These are phyloP conservation scores for Coix lacrymajobi DNA, from an alignment of 176 grass and related monocot species.

Conservation along the genomic window DNA sequence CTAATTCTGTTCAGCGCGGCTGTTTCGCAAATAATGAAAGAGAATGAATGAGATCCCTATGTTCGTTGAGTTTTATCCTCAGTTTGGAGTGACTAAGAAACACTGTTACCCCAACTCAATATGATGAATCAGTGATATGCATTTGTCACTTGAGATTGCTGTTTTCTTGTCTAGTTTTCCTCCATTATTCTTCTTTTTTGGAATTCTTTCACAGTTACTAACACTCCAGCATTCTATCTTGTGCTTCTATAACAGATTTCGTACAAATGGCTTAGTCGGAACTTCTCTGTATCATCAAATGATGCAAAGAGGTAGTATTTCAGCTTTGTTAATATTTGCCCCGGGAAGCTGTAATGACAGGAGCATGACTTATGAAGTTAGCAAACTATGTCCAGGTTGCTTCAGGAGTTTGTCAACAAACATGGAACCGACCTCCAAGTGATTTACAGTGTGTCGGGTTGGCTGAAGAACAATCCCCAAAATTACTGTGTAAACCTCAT, in stretches of 20 bases:
- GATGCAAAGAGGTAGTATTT: constrained; percentile 72
- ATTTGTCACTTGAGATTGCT: neutral
- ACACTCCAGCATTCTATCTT: neutral
- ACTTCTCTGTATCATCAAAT: constrained; percentile 89
- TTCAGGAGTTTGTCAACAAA: constrained; percentile 71
- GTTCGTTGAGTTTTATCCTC: neutral
- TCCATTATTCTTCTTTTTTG: neutral
- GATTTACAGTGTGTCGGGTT: constrained; percentile 88
- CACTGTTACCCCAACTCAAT: neutral
- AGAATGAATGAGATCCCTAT: neutral
- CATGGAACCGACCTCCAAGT: constrained; percentile 59
- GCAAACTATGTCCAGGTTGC: constrained; percentile 40
- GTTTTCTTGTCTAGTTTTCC: neutral
- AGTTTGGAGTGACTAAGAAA: neutral
- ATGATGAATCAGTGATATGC: neutral
- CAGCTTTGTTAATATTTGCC: neutral
- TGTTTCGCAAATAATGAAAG: neutral
- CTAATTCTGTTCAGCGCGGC: neutral
- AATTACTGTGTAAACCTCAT: constrained; percentile 86
- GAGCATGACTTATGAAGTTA: neutral
- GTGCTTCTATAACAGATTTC: constrained; percentile 62
- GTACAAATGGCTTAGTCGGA: constrained; percentile 98
- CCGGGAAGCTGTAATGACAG: neutral
- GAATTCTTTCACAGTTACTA: neutral
- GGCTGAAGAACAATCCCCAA: constrained; percentile 60